These are phyloP conservation scores for Phycomyces nitens DNA, from an alignment of 192 early-diverging fungal genomes.

Conservation along the genomic window DNA sequence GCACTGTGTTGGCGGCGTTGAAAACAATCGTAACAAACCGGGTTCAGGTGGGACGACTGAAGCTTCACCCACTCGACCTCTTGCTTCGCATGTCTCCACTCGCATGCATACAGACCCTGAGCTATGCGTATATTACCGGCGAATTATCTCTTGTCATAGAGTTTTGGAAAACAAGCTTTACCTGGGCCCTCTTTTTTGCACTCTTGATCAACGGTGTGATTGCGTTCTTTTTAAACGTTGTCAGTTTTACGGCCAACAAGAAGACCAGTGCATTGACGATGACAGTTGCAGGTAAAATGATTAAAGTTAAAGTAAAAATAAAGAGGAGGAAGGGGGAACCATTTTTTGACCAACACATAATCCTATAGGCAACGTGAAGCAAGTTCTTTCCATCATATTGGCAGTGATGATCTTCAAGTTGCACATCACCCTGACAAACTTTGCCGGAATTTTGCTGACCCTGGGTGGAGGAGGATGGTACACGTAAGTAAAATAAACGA, in stretches of 20 bases:
- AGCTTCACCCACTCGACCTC: slow-evolving; percentile 78
- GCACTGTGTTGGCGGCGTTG: slow-evolving; percentile 70
- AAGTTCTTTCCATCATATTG: slow-evolving; percentile 64
- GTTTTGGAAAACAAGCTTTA: slow-evolving; percentile 45
- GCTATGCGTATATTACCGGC: slow-evolving; percentile 61
- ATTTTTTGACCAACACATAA: neutral
- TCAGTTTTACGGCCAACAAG: slow-evolving; percentile 83
- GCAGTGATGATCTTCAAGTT: slow-evolving; percentile 59
- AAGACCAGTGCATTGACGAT: slow-evolving; percentile 82
- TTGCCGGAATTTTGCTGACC: slow-evolving; percentile 57
- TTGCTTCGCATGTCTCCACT: slow-evolving; percentile 76
- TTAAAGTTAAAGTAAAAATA: neutral
- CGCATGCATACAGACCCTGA: slow-evolving; percentile 68
- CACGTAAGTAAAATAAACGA: slow-evolving; percentile 34
- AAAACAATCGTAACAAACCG: slow-evolving; percentile 86
- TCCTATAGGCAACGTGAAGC: slow-evolving; percentile 63
- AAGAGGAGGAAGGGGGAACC: neutral
- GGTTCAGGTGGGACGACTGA: slow-evolving; percentile 73
- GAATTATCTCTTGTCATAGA: slow-evolving; percentile 49
- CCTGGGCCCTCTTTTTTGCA: slow-evolving; percentile 42
- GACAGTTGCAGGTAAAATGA: slow-evolving; percentile 56
- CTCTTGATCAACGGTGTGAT: slow-evolving; percentile 73
- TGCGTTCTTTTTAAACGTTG: slow-evolving; percentile 86
- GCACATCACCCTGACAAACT: slow-evolving; percentile 54
- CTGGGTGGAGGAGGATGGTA: slow-evolving; percentile 57